phyloP scores from a whole-genome alignment of 1,284 basidiomycete genomes.

The Ceratobasidium sp. region DNA sequence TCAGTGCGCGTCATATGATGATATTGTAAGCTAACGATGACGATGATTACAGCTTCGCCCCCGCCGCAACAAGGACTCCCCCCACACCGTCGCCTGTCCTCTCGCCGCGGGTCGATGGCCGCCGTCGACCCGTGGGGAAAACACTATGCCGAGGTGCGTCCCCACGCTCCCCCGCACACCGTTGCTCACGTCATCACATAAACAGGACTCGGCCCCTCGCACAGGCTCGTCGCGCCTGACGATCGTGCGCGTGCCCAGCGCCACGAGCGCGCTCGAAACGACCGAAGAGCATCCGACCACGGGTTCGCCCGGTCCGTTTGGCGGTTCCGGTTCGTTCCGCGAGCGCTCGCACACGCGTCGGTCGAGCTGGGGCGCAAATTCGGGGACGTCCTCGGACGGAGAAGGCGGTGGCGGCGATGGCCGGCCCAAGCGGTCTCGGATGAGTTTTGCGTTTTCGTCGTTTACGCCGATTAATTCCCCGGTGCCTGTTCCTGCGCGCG shows the following conservation, averaged over 20 bases:
- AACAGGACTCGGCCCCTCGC: conserved; percentile 33
- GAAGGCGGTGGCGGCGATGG: conserved; percentile 43
- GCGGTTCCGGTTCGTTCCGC: conserved; percentile 33
- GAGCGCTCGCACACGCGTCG: conserved; percentile 33
- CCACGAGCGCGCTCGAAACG: conserved; percentile 29
- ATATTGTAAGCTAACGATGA: too few relatives aligned
- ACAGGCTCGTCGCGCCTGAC: conserved; percentile 70
- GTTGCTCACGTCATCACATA: conserved; percentile 60
- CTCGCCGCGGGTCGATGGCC: conserved; percentile 73
- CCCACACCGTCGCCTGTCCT: conserved; percentile 61
- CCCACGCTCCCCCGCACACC: conserved; percentile 59
- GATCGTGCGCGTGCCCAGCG: conserved; percentile 73
- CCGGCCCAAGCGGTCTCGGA: conserved; percentile 57
- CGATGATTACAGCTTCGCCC: conserved; percentile 17
- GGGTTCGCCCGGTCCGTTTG: conserved; percentile 29
- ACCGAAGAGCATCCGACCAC: conserved; percentile 25
- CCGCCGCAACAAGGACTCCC: conserved; percentile 49
- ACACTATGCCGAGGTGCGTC: conserved; percentile 55
- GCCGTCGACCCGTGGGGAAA: conserved; percentile 76
- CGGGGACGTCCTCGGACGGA: conserved; percentile 36
- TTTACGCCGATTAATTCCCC: conserved; percentile 63
- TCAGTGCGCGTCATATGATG: conserved; percentile 18
- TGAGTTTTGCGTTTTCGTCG: conserved; percentile 77
- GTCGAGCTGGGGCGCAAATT: conserved; percentile 44
- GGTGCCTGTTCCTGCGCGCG: conserved; percentile 68